Base-by-base conservation (phyloP, 2,329 filamentous ascomycete genomes). In the Zarea fungicola region DNA sequence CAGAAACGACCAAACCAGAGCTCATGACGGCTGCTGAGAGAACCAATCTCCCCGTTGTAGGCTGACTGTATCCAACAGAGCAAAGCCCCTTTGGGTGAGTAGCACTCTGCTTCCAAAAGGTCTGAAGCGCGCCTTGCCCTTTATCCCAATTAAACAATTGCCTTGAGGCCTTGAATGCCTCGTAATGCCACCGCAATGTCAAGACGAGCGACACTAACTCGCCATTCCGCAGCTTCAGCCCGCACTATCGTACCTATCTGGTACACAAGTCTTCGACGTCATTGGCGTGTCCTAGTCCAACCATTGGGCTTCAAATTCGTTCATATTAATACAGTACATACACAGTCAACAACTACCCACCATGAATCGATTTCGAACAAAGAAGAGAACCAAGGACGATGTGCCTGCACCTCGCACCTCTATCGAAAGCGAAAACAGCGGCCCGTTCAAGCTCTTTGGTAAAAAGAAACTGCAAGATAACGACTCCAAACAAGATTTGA, bases 331-430 rank as follows among this genome's bases (percentile, higher is more conserved):
- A 13, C 16, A 13, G n/a, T 18, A 35, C n/a, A 21, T 18, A 35
- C n/a, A 35, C 11, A 6, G 21, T 13, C 21, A 45, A 22, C 11
- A 10, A 10, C 16, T 13, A 14, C 4, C 19, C 58, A 66, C 49
- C 10, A 91, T 91, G 87, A 90, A 92, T 70, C 82, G 87, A 48
- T 89, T 91, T 62, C 76, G 87, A 58, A 83, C 74, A 42, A 85
- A 84, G 69, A 89, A 84, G 73, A 86, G 82, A 76, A 77, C 65
- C 48, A 81, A 80, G 70, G 83, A 85, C 41, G 77, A 79, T 8
- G 60, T 64, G 31, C 54, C 64, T n/a, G 56, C 65, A 31, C 68
- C 69, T 11, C 67, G 76, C 11, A 72, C 73, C 16, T 80, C 78
- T 3, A 72, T 75, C 22, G 80, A 84, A 18, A 73, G 73, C 13